Conservation (phyloP, 164 flowering plant genomes). For the Vitis riparia region DNA sequence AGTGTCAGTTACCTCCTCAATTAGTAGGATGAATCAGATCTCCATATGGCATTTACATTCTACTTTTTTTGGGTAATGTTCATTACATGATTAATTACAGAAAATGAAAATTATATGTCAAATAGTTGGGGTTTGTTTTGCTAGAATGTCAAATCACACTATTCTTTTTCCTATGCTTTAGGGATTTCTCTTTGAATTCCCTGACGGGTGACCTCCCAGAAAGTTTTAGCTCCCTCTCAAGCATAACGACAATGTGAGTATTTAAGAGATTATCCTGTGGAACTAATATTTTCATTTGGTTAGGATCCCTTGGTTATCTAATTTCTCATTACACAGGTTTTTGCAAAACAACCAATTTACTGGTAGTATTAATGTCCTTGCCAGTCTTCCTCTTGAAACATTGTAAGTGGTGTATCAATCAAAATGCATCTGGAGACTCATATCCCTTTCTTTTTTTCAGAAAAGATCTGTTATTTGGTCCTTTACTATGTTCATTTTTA, state of each 20-base stretch:
- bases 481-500: background rate
- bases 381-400: constrained; percentile 69
- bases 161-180: constrained; percentile 29
- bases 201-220: constrained; percentile 72
- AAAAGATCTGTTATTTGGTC: background rate
- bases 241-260: constrained; percentile 64
- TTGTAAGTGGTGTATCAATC: constrained; percentile 52
- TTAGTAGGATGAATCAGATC: background rate
- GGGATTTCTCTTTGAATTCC: constrained; percentile 84
- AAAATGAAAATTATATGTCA: background rate
- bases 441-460: background rate
- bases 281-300: background rate
- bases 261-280: background rate
- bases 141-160: background rate
- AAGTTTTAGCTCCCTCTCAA: constrained; percentile 64
- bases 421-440: background rate
- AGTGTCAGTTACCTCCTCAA: background rate
- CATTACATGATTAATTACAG: no score
- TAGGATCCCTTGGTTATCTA: constrained; percentile 2
- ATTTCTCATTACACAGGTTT: constrained; percentile 48
- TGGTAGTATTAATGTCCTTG: constrained; percentile 81
- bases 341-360: constrained; percentile 88
- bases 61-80: no score
- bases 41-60: no score
- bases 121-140: background rate